Conservation (phyloP, 106 monocot species). For the Allium cepa region DNA sequence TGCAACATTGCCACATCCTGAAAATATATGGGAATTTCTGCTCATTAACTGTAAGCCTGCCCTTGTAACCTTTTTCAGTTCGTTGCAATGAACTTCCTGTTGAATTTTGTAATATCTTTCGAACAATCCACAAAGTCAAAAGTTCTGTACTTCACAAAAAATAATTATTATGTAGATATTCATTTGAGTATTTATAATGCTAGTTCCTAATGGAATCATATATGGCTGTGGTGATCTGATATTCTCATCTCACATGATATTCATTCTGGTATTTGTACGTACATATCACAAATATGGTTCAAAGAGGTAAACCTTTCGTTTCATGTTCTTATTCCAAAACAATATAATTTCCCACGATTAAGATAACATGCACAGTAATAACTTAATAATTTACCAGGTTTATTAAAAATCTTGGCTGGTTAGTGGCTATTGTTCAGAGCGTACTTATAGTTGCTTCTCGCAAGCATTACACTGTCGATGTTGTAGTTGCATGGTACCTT, state of each 20-base stretch:
- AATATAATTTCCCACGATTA: too few species aligned
- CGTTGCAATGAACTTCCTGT: not conserved
- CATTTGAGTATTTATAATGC: not conserved
- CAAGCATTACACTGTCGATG: constrained; percentile 91
- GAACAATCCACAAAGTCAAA: too few species aligned
- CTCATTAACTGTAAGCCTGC: constrained; percentile 1
- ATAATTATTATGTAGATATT: not conserved
- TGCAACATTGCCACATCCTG: constrained; percentile 64
- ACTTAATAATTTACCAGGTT: constrained; percentile 27
- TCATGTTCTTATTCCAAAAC: not conserved
- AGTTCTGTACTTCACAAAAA: not conserved
- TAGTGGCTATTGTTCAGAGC: constrained; percentile 61
- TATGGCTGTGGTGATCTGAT: constrained; percentile 96
- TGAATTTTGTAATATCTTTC: too few species aligned
- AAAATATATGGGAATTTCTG: constrained; percentile 39
- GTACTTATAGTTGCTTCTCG: constrained; percentile 86
- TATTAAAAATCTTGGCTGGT: constrained; percentile 66
- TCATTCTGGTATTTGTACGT: constrained; percentile 78
- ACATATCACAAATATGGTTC: constrained; percentile 89
- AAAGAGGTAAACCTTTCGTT: constrained; percentile 42
- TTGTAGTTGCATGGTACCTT: constrained; percentile 83
- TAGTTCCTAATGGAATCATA: constrained; percentile 74
- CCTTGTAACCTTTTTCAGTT: not conserved
- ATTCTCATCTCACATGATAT: constrained; percentile 99
- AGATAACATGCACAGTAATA: not conserved